phyloP scores from a whole-genome alignment of 805 yeast species.

The Brettanomyces sp. region DNA sequence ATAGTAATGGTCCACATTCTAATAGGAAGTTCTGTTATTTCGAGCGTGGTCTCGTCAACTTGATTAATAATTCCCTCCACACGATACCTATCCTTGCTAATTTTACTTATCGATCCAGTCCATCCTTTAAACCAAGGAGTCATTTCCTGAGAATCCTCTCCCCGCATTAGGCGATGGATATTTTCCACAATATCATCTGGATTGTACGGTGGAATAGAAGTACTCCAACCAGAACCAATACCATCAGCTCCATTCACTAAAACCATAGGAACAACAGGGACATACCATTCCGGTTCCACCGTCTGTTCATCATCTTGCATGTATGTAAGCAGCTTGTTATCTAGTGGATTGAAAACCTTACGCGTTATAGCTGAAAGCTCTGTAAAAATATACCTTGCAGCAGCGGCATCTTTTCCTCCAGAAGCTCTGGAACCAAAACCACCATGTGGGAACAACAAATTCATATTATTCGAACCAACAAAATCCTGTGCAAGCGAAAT shows the following conservation, averaged over 20 bases:
- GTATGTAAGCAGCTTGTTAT: conserved; percentile 68
- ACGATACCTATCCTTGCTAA: conserved; percentile 59
- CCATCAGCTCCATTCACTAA: conserved; percentile 95
- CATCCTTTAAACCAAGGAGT: conserved; percentile 94
- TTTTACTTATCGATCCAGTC: conserved; percentile 70
- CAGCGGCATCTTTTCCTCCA: conserved; percentile 99
- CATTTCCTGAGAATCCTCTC: conserved; percentile 64
- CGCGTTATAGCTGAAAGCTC: conserved; percentile 70
- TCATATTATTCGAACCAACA: conserved; percentile 84
- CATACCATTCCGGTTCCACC: conserved; percentile 92
- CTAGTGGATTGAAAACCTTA: conserved; percentile 67
- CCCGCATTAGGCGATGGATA: conserved; percentile 61
- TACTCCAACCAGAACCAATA: conserved; percentile 99
- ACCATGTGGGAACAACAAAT: conserved; percentile 83
- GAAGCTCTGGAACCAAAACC: conserved; percentile 92
- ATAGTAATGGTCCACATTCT: conserved; percentile 87
- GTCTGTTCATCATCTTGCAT: conserved; percentile 88
- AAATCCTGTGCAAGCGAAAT: conserved; percentile 92
- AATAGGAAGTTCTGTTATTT: conserved; percentile 87
- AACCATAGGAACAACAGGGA: conserved; percentile 92
- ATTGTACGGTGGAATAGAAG: conserved; percentile 82
- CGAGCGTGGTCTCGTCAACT: conserved; percentile 68
- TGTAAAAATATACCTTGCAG: conserved; percentile 92
- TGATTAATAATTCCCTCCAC: conserved; percentile 77
- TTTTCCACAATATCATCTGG: conserved; percentile 77